Conservation (phyloP, 148 eudicot species). For the Fallopia convolvulus region DNA sequence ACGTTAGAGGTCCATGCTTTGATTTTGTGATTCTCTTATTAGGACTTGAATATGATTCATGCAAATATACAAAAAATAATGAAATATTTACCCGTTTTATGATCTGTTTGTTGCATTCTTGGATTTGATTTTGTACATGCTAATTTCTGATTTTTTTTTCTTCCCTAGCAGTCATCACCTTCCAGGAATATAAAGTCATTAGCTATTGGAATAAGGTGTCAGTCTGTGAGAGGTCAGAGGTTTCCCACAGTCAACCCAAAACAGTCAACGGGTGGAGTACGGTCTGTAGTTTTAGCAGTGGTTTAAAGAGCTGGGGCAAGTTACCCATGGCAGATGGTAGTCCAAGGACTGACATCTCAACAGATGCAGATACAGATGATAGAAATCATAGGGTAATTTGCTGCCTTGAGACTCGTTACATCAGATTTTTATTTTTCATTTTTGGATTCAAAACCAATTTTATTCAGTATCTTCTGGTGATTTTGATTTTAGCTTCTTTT, state of each 20-base stretch:
- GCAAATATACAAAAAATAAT: background rate
- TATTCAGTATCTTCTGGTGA: background rate
- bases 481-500: background rate
- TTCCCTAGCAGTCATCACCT: background rate
- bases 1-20: background rate
- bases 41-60: background rate
- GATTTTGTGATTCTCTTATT: background rate
- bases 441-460: background rate
- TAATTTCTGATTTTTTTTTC: background rate
- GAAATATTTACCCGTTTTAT: background rate
- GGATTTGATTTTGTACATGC: background rate
- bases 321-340: slow-evolving; percentile 37
- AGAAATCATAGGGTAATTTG: slow-evolving; percentile 34
- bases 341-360: slow-evolving; percentile 48
- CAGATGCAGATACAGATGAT: slow-evolving; percentile 49
- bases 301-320: slow-evolving; percentile 6
- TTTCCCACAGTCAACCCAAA: background rate
- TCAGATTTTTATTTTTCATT: background rate
- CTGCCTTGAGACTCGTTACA: background rate
- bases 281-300: slow-evolving; percentile 2
- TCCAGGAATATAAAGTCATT: background rate
- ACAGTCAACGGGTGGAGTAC: slow-evolving; percentile 7
- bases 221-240: slow-evolving; percentile 6
- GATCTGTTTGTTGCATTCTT: background rate
- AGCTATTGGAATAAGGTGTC: background rate